A percentile compares a stretch with the other conserved stretches of the same genome.
Evolutionary conservation across 805 yeast genomes (phyloP).

Genomic region (Babjeviella inositovora): DNA sequence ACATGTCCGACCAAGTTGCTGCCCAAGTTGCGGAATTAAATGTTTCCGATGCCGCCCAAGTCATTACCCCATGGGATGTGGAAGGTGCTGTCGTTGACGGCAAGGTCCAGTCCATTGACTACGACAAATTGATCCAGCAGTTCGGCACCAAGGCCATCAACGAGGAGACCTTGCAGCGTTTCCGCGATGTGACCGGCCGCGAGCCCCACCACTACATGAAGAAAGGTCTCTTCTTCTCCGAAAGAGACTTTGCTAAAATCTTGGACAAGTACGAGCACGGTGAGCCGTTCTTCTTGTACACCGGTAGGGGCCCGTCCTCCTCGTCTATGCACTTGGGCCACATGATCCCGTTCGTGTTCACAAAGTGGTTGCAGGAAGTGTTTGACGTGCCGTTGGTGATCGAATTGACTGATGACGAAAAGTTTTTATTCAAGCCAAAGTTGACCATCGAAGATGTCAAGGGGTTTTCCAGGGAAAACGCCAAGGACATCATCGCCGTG

Average conservation of each 20-base stretch:
- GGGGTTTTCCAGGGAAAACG: slow-evolving; percentile 63
- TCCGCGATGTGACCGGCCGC: slow-evolving; percentile 71
- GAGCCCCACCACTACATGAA: slow-evolving; percentile 83
- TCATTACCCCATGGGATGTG: slow-evolving; percentile 92
- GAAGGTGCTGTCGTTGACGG: slow-evolving; percentile 98
- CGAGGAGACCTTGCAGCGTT: slow-evolving; percentile 58
- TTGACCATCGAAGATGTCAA: slow-evolving; percentile 83
- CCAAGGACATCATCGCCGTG: slow-evolving; percentile 83
- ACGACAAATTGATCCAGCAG: slow-evolving; percentile 70
- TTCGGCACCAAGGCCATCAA: slow-evolving; percentile 75
- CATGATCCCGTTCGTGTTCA: slow-evolving; percentile 87
- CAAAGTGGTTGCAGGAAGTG: slow-evolving; percentile 96
- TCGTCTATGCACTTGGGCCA: slow-evolving; percentile 96
- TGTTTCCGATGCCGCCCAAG: slow-evolving; percentile 9
- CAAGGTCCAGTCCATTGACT: slow-evolving; percentile 78
- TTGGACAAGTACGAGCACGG: slow-evolving; percentile 87
- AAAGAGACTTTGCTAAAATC: slow-evolving; percentile 67
- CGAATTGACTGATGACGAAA: slow-evolving; percentile 94
- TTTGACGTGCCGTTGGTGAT: slow-evolving; percentile 91
- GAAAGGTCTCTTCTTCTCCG: slow-evolving; percentile 86
- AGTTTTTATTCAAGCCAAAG: slow-evolving; percentile 84
- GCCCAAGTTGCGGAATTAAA: not conserved
- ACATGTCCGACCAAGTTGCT: too few relatives aligned
- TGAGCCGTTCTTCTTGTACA: slow-evolving; percentile 86
- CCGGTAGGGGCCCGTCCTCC: slow-evolving; percentile 95